Base-by-base conservation (phyloP, 2,329 filamentous ascomycete species). In the Beauveria rudraprayagi region DNA sequence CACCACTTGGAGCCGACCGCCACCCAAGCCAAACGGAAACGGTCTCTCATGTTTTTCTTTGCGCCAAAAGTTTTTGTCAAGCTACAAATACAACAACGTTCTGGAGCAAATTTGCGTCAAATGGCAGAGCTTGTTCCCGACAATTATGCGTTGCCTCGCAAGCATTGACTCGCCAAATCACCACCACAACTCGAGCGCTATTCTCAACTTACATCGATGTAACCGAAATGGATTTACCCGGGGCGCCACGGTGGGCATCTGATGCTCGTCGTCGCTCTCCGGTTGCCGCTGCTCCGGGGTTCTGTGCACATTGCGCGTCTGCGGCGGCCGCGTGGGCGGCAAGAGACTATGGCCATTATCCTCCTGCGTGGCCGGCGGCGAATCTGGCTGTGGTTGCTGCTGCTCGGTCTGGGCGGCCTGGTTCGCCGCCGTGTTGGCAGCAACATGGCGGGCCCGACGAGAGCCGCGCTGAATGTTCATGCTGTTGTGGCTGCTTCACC, bases 151-250 rank as follows among this genome's bases (percentile, higher is more conserved):
- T 37, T 37, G 34, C 34, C 34, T 37, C 34, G 34, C 14, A 37
- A 37, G 34, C 11, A 37, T 37, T 37, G 34, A 37, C 34, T 11
- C 14, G 34, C 34, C 8, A 16, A 22, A 22, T 14, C 9, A 34
- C 17, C 17, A 34, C 9, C 40, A 44, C 14, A 46, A 34, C n/a
- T n/a, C 40, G 47, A 56, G 6, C n/a, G 43, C 7, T 14, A 26
- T 43, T 44, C 8, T 26, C 34, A 17, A 72, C 73, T 73, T 62
- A 75, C 73, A 69, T 65, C 72, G 68, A 56, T 75, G 72, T 2
- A 75, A 65, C 19, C 73, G 72, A 63, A 75, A 75, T 0, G 73
- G 73, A 67, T 75, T 71, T 44, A 70, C 70, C 28, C 69, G 69
- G 24, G 71, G 72, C 47, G 65, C 69, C 56, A 64, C 63, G 6